These are phyloP conservation scores for Sphaerulina vaccinii DNA, from an alignment of 2,329 filamentous ascomycete genomes.

Conservation along the genomic window DNA sequence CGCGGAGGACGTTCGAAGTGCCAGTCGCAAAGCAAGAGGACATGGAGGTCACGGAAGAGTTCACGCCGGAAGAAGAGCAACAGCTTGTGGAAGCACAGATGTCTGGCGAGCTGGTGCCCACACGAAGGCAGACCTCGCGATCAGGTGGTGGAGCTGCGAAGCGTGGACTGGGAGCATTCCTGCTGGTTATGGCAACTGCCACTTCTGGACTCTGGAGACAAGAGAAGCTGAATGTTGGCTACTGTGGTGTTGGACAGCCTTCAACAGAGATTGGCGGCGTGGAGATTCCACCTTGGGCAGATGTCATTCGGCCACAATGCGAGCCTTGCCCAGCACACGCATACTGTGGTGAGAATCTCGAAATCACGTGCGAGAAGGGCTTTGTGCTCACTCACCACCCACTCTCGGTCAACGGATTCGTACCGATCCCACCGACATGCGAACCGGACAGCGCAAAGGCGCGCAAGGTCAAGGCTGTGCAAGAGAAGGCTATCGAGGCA, in stretches of 20 bases:
- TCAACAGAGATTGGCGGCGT: conserved; percentile 59
- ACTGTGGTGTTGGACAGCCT: conserved; percentile 76
- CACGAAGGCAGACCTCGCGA: conserved; percentile 40
- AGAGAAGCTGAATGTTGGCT: conserved; percentile 94
- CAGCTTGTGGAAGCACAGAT: conserved; percentile 70
- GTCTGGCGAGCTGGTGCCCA: conserved; percentile 46
- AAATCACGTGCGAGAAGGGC: conserved; percentile 77
- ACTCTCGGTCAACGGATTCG: conserved; percentile 72
- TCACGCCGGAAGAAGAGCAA: conserved; percentile 84
- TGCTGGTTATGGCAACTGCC: conserved; percentile 67
- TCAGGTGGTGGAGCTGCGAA: conserved; percentile 52
- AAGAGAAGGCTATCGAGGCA: conserved; percentile 82
- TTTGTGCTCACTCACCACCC: conserved; percentile 85
- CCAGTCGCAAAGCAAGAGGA: conserved; percentile 51
- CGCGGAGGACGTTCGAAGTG: conserved; percentile 60
- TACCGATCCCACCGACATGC: conserved; percentile 87
- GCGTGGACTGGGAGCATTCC: conserved; percentile 67
- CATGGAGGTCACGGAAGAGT: conserved; percentile 74
- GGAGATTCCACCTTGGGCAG: conserved; percentile 70
- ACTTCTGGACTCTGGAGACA: conserved; percentile 85
- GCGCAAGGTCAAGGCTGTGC: conserved; percentile 79
- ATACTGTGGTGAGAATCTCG: conserved; percentile 76
- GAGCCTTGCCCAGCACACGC: conserved; percentile 89
- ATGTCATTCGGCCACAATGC: conserved; percentile 73
- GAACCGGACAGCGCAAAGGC: conserved; percentile 94